These are phyloP conservation scores for Neurospora cerealis DNA, from an alignment of 495 filamentous ascomycete species.

Conservation along the genomic window DNA sequence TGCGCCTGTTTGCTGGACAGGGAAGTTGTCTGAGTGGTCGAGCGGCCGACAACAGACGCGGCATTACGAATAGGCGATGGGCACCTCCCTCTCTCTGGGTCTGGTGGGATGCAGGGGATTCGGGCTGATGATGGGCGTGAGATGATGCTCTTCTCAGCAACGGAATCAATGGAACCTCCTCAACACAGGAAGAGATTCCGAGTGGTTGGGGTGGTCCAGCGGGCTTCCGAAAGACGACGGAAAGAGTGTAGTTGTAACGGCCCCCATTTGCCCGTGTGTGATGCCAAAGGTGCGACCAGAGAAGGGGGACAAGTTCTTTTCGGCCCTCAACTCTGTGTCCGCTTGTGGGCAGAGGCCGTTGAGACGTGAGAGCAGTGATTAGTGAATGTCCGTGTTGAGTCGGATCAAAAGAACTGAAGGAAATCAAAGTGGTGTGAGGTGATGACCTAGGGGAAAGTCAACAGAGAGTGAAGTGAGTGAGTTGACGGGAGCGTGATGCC, in stretches of 20 bases:
- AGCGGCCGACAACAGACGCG: conserved; percentile 2
- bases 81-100: neutral
- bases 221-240: neutral
- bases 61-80: neutral
- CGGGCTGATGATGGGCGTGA: neutral
- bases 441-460: neutral
- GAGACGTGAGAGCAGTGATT: neutral
- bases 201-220: neutral
- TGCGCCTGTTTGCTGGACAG: conserved; percentile 8
- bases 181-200: neutral
- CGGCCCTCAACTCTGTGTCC: conserved; percentile 3
- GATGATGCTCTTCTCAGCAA: neutral
- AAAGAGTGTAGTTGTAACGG: neutral
- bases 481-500: neutral
- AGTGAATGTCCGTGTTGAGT: neutral
- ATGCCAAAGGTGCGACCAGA: neutral
- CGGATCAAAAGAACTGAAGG: neutral
- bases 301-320: neutral
- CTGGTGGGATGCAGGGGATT: neutral
- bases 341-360: neutral
- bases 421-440: neutral
- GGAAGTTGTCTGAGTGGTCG: conserved; percentile 1
- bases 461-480: neutral
- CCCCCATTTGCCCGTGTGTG: neutral
- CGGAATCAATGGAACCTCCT: neutral